These are phyloP conservation scores for Colletotrichum caudatum DNA, from an alignment of 2,329 filamentous ascomycete genomes.

Conservation along the genomic window DNA sequence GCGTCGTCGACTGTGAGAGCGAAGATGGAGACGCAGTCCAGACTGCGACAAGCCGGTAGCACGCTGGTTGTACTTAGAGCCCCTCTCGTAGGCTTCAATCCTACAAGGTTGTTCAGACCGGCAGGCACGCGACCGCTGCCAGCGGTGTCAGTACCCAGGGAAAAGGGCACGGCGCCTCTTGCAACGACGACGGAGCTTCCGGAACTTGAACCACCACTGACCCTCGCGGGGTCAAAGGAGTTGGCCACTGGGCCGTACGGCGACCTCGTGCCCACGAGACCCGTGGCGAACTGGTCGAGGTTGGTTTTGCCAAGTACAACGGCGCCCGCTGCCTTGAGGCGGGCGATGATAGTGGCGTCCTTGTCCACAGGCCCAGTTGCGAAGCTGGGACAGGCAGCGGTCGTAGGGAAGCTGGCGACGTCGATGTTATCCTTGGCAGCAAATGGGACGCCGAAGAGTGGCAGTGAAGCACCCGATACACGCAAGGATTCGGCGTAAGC, in stretches of 20 bases:
- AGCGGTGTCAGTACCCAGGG: slow-evolving; percentile 68
- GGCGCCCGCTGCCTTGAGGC: slow-evolving; percentile 64
- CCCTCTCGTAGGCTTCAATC: slow-evolving; percentile 65
- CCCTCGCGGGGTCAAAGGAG: slow-evolving; percentile 55
- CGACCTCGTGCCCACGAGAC: slow-evolving; percentile 70
- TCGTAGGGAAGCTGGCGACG: slow-evolving; percentile 62
- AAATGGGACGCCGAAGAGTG: slow-evolving; percentile 69
- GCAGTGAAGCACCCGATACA: slow-evolving; percentile 56
- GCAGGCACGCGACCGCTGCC: slow-evolving; percentile 67
- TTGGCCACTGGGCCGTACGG: slow-evolving; percentile 69
- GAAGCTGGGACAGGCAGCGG: slow-evolving; percentile 64
- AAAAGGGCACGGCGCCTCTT: slow-evolving; percentile 65
- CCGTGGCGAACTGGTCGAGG: slow-evolving; percentile 73
- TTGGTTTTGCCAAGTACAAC: slow-evolving; percentile 70
- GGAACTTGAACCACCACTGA: slow-evolving; percentile 68
- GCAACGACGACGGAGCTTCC: slow-evolving; percentile 68
- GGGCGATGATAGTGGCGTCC: slow-evolving; percentile 62
- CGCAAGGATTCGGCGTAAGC: slow-evolving; percentile 57
- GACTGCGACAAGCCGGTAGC: slow-evolving; percentile 66
- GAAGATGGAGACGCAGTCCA: slow-evolving; percentile 69
- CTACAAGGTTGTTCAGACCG: slow-evolving; percentile 65
- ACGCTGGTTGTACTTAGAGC: slow-evolving; percentile 63
- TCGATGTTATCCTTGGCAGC: slow-evolving; percentile 70
- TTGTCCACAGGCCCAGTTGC: slow-evolving; percentile 57
- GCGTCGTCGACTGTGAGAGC: slow-evolving; percentile 63